phyloP scores from a whole-genome alignment of 1,284 basidiomycete species.

The Laetiporus sulphureus region DNA sequence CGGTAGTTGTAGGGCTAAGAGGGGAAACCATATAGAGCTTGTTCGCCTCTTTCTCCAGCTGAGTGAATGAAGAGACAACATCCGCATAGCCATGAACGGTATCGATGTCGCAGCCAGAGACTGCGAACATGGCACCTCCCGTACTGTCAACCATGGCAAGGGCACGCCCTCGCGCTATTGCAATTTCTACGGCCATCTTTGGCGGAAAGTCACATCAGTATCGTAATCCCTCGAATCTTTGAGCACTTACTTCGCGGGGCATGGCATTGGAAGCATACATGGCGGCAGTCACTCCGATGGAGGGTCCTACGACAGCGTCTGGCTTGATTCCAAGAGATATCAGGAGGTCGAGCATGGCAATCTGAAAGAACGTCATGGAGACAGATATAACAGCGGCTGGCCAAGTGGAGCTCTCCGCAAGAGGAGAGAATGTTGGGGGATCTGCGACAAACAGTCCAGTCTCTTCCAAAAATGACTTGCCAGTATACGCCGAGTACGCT shows the following conservation, averaged over 20 bases:
- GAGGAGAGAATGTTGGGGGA: neutral
- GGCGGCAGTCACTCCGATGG: slow-evolving; percentile 35
- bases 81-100: slow-evolving; percentile 1
- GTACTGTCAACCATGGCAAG: slow-evolving; percentile 27
- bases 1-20: slow-evolving; percentile 28
- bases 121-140: slow-evolving; percentile 35
- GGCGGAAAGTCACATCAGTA: slow-evolving; percentile 9
- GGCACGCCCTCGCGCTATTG: slow-evolving; percentile 31
- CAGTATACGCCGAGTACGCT: slow-evolving; percentile 2
- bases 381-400: slow-evolving; percentile 27
- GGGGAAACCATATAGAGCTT: slow-evolving; percentile 29
- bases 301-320: slow-evolving; percentile 33
- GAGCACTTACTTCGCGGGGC: too few species aligned
- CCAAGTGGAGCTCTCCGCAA: neutral
- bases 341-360: slow-evolving; percentile 36
- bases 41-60: slow-evolving; percentile 12
- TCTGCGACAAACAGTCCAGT: slow-evolving; percentile 4
- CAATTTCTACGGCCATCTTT: slow-evolving; percentile 32
- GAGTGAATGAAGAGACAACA: slow-evolving; percentile 6
- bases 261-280: slow-evolving; percentile 39
- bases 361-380: slow-evolving; percentile 31
- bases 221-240: too few species aligned
- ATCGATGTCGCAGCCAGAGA: slow-evolving; percentile 24
- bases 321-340: slow-evolving; percentile 28
- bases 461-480: slow-evolving; percentile 3